Base-by-base conservation (phyloP, 2,329 filamentous ascomycete genomes). In the Talaromyces sp. region DNA sequence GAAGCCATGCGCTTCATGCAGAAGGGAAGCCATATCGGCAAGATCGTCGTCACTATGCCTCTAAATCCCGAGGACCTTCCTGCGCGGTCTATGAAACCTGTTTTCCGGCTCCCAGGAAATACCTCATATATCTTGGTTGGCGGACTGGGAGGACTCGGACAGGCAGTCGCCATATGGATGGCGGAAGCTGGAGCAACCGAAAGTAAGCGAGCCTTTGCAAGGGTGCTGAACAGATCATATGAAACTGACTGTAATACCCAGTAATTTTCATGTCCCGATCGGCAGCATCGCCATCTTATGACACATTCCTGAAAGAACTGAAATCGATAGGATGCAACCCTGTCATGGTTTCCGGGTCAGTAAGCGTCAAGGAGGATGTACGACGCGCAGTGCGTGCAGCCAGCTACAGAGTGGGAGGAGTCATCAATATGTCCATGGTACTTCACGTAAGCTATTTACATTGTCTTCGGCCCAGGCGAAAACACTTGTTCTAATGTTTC, bases 131-230 rank as follows among this genome's bases (percentile, higher is more conserved):
- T 85, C 2, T 67, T 86, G 1, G 75, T 76, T 2, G 83, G 83
- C 10, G 81, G 81, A 0, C 70, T 84, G 0, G 81, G 82, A 5
- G 83, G 82, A 2, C 72, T 85, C 1, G 83, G 83, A 0, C 74
- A 76, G 19, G 76, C 75, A 60, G 76, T 85, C 31, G 76, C 79
- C 1, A 69, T 74, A 46, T 73, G 81, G 46, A 71, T 86, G 43
- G 70, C 73, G 19, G 63, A 67, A 13, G 73, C 77, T 8, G 83
- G 83, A 1, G 83, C 76, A n/a, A n/a, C 0, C 75, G 70, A 10
- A 67, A 81, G 56, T 56, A n/a, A n/a, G n/a, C n/a, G n/a, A n/a
- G n/a, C n/a, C n/a, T n/a, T n/a, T n/a, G n/a, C n/a, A n/a, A n/a
- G n/a, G n/a, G n/a, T n/a, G n/a, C n/a, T n/a, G n/a, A n/a, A n/a